Conservation (phyloP, 106 monocot species). For the Allium cepa region DNA sequence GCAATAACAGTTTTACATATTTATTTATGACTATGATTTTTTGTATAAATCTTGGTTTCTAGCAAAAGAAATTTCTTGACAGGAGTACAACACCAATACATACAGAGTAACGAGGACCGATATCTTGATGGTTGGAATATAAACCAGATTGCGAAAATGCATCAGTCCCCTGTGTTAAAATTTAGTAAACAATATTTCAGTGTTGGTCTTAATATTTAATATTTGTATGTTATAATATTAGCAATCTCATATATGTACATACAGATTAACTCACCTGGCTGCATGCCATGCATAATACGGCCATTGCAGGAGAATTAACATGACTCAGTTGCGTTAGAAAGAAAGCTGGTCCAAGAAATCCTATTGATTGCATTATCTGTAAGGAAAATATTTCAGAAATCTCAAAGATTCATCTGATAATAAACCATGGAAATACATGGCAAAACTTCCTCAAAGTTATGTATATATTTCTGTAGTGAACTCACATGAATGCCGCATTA, state of each 20-base stretch:
- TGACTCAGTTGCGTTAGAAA: constrained; percentile 86
- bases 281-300: constrained; percentile 87
- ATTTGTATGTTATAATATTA: no score
- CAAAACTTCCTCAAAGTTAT: no score
- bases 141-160: constrained; percentile 98
- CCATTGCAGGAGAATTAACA: constrained; percentile 67
- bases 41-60: no score
- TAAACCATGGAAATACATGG: no score
- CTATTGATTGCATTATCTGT: constrained; percentile 93
- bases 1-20: no score
- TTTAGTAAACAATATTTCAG: background rate
- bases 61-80: no score
- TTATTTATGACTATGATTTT: no score
- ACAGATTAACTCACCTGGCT: constrained; percentile 45
- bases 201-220: no score
- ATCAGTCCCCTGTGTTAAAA: constrained; percentile 77
- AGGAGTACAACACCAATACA: background rate
- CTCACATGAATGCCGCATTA: no score
- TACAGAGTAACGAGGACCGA: constrained; percentile 93
- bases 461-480: no score
- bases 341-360: constrained; percentile 90
- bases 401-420: no score
- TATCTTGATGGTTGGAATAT: constrained; percentile 98
- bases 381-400: constrained; percentile 2
- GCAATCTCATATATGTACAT: no score